Percentiles rank a stretch among this genome's conserved stretches.
Evolutionary conservation across 805 yeast genomes (phyloP).

Genomic region (Pichia deserticola): DNA sequence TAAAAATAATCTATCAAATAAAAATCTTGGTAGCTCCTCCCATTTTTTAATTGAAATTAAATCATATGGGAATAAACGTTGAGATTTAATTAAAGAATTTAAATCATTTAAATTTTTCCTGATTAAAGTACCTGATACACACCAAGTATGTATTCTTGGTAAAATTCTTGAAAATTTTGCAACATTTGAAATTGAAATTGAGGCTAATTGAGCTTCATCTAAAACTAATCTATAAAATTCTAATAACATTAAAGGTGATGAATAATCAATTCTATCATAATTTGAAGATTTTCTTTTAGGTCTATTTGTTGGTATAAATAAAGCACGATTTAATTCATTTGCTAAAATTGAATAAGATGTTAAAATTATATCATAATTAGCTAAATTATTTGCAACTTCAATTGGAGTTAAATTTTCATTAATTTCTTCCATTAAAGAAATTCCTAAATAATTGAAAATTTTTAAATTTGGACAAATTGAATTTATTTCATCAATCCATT

Average conservation of each 20-base stretch:
- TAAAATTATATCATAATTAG: constrained; percentile 67
- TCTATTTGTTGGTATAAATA: constrained; percentile 53
- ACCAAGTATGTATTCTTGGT: constrained; percentile 91
- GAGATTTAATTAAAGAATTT: constrained; percentile 60
- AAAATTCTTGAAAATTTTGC: constrained; percentile 74
- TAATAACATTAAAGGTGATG: constrained; percentile 73
- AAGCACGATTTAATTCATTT: constrained; percentile 71
- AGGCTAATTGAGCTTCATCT: constrained; percentile 94
- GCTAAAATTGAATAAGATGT: constrained; percentile 70
- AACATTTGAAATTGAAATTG: constrained; percentile 62
- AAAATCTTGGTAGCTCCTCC: constrained; percentile 25
- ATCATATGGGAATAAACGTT: constrained; percentile 60
- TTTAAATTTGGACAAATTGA: constrained; percentile 51
- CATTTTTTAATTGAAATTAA: constrained; percentile 21
- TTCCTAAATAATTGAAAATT: constrained; percentile 60
- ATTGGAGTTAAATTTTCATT: constrained; percentile 19
- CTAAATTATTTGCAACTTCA: constrained; percentile 44
- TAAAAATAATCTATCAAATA: constrained; percentile 47
- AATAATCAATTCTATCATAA: constrained; percentile 42
- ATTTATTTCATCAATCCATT: constrained; percentile 76
- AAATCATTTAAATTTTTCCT: constrained; percentile 60
- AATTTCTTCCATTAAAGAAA: constrained; percentile 27
- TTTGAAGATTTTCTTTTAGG: constrained; percentile 36
- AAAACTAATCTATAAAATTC: constrained; percentile 87
- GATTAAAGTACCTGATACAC: constrained; percentile 93